Evolutionary conservation across 192 early-diverging fungal species (phyloP).

Genomic region (Chytriomyces sp.): DNA sequence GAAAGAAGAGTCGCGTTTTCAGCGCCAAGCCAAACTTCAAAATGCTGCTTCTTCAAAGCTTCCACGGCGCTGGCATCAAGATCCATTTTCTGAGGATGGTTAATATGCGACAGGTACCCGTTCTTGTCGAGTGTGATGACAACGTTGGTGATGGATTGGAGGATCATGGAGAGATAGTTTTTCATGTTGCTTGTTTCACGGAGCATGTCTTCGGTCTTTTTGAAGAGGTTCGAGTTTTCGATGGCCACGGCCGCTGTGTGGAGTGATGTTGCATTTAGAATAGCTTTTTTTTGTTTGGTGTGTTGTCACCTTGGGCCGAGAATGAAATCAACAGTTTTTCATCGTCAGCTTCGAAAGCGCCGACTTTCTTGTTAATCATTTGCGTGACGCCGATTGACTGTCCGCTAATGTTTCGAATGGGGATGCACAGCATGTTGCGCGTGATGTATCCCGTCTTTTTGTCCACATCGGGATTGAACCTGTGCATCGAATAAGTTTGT

Average conservation of each 20-base stretch:
- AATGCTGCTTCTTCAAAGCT: slow-evolving; percentile 14
- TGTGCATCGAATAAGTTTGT: neutral
- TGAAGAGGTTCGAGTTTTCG: slow-evolving; percentile 61
- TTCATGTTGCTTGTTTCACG: slow-evolving; percentile 28
- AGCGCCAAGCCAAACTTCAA: slow-evolving; percentile 44
- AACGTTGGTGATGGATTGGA: slow-evolving; percentile 55
- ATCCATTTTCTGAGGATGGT: slow-evolving; percentile 38
- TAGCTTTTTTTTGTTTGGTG: neutral
- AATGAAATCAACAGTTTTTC: slow-evolving; percentile 57
- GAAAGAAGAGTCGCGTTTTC: slow-evolving; percentile 45
- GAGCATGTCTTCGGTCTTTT: slow-evolving; percentile 59
- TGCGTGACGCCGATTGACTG: slow-evolving; percentile 57
- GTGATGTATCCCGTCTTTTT: slow-evolving; percentile 55
- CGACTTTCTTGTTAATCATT: slow-evolving; percentile 57
- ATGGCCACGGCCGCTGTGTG: slow-evolving; percentile 59
- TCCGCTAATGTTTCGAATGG: slow-evolving; percentile 56
- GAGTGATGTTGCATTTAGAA: neutral
- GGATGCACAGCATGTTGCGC: slow-evolving; percentile 55
- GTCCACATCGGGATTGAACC: slow-evolving; percentile 59
- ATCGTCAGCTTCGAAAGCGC: slow-evolving; percentile 52
- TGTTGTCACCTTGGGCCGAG: slow-evolving; percentile 56
- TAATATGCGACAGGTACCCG: slow-evolving; percentile 34
- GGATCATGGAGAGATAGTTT: slow-evolving; percentile 35
- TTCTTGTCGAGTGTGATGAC: slow-evolving; percentile 54
- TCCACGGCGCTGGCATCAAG: neutral